Base-by-base conservation (phyloP, 768 basidiomycete species). In the Rhodosporidiobolus odoratus region DNA sequence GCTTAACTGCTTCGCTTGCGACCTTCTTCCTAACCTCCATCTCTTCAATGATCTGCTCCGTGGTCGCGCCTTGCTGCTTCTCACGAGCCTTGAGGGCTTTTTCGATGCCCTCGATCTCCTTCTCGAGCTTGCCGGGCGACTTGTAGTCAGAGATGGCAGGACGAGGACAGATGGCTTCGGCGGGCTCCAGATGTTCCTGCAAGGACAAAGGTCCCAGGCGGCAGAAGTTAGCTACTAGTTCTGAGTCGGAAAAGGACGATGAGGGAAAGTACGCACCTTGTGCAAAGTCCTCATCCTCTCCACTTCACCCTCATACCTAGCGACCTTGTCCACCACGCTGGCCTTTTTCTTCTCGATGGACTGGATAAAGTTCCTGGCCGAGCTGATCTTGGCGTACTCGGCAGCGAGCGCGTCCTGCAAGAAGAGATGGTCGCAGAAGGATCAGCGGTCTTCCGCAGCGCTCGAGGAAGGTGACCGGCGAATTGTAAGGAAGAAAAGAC, bases 21-120 rank as follows among this genome's bases (percentile, higher is more conserved):
- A 83, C 84, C 9, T 82, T 83, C 73, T 84, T 84, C 17, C 88
- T 85, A 66, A 83, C 85, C 77, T 87, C 87, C 30, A 92, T 82
- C 75, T 90, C 86, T 19, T 83, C 81, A 0, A 87, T 84, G 83
- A 95, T 85, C 59, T 91, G 86, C 62, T 91, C 90, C 9, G 91
- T 84, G 3, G 86, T 84, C 1, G 87, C 86, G 13, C 91, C 91
- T 62, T 91, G 86, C 48, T 89, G 91, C 65, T 15, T 85, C 78
- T 88, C 88, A 35, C 88, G 85, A 74, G 87, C 85, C 67, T 85
- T 82, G 72, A 94, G 78, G 1, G 89, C 87, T 35, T 81, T 82
- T 74, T 87, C 81, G 6, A 88, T 84, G 4, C 86, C 86, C 0
- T 87, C 83, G 35, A 92, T 82, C 58, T 85, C 82, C 16, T 85